Percentiles rank a stretch among this genome's conserved stretches.
These are phyloP conservation scores for Populus hybrid DNA, from an alignment of 441 rosid species.

Conservation along the genomic window DNA sequence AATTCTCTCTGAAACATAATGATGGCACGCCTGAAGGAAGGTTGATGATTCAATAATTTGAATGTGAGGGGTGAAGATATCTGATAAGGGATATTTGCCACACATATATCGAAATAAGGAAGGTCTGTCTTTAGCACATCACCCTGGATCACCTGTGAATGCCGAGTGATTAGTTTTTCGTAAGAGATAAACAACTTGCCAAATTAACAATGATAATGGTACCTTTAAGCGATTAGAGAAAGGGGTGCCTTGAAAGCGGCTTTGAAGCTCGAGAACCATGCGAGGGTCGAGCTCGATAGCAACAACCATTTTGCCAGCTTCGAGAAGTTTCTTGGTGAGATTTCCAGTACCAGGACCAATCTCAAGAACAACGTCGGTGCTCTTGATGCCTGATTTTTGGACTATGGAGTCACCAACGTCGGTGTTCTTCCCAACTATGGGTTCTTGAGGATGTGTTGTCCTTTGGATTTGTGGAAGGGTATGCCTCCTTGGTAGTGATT, in stretches of 20 bases:
- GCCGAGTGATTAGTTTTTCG: neutral
- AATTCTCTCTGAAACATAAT: constrained; percentile 95
- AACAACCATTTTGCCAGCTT: constrained; percentile 73
- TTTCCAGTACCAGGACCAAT: constrained; percentile 95
- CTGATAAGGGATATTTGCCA: constrained; percentile 88
- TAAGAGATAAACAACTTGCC: neutral
- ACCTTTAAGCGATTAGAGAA: constrained; percentile 59
- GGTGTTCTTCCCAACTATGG: constrained; percentile 90
- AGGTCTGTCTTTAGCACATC: constrained; percentile 86
- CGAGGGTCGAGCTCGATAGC: constrained; percentile 88
- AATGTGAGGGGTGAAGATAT: constrained; percentile 71
- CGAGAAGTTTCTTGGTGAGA: constrained; percentile 84
- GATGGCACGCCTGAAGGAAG: constrained; percentile 78
- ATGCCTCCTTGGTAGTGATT: constrained; percentile 80
- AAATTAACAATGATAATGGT: neutral
- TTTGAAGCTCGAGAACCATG: constrained; percentile 89
- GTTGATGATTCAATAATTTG: constrained; percentile 65
- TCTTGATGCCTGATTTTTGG: constrained; percentile 78
- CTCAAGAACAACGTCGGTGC: constrained; percentile 81
- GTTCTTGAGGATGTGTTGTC: constrained; percentile 86
- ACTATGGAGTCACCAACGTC: constrained; percentile 77
- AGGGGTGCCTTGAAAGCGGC: constrained; percentile 82
- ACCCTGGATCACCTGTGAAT: constrained; percentile 74
- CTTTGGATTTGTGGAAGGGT: constrained; percentile 84
- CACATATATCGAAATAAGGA: constrained; percentile 84